Evolutionary conservation across 192 early-diverging fungal species (phyloP).

Genomic region (Coemansia umbellata): DNA sequence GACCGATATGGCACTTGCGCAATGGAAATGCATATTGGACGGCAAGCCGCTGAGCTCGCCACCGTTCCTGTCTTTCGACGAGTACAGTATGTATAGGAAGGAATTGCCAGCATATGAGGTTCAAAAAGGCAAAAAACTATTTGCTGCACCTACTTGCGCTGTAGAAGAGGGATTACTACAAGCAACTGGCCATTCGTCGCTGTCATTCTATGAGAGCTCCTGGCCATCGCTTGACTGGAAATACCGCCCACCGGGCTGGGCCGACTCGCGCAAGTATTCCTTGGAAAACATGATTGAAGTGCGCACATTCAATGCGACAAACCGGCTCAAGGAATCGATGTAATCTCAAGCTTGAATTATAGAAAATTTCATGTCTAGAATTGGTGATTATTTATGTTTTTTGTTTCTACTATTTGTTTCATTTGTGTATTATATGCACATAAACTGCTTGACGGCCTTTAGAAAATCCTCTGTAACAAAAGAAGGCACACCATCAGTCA

Average conservation of each 20-base stretch:
- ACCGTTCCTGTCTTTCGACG: conserved; percentile 23
- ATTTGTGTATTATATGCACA: no score
- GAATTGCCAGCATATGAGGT: background rate
- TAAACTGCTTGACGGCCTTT: no score
- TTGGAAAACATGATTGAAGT: conserved; percentile 61
- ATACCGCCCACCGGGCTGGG: conserved; percentile 38
- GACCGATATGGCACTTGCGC: conserved; percentile 41
- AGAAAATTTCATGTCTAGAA: no score
- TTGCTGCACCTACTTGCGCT: conserved; percentile 16
- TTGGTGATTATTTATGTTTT: no score
- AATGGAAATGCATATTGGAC: conserved; percentile 52
- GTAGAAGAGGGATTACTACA: conserved; percentile 18
- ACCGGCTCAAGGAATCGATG: conserved; percentile 25
- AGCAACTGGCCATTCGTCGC: conserved; percentile 20
- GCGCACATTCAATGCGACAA: conserved; percentile 56
- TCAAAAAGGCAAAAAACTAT: background rate
- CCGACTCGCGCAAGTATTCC: conserved; percentile 63
- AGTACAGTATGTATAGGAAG: conserved; percentile 13
- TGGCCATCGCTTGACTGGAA: conserved; percentile 36
- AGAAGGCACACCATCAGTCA: no score
- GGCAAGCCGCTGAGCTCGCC: conserved; percentile 33
- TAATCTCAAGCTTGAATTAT: no score
- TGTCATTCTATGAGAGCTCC: conserved; percentile 29
- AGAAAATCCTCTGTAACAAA: no score
- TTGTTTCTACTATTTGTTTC: no score